Percentiles rank a stretch among this genome's conserved stretches.
phyloP scores from a whole-genome alignment of 164 flowering plant genomes.

The Buxus sempervirens region DNA sequence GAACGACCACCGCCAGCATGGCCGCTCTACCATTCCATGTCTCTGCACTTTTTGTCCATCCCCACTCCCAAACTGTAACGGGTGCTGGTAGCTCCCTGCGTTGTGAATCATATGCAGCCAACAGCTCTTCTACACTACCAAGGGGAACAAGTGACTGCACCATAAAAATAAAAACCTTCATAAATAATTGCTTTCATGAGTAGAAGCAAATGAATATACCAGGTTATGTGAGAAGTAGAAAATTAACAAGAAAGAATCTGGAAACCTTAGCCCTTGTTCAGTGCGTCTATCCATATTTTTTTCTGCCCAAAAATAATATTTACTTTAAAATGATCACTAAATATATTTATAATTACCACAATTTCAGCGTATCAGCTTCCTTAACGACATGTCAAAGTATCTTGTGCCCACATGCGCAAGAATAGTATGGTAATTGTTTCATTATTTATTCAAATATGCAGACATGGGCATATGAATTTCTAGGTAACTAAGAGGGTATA shows the following conservation, averaged over 20 bases:
- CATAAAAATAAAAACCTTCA: not conserved
- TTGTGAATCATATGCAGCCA: slow-evolving; percentile 91
- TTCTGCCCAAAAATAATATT: no score
- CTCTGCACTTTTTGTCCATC: slow-evolving; percentile 98
- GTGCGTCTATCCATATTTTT: no score
- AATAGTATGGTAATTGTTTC: no score
- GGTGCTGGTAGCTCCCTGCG: slow-evolving; percentile 89
- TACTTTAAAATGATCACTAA: no score
- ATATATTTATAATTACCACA: no score
- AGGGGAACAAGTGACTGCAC: slow-evolving; percentile 92
- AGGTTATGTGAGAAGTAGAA: not conserved
- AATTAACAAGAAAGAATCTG: not conserved
- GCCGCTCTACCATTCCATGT: slow-evolving; percentile 99
- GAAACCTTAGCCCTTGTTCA: no score
- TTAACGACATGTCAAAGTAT: no score
- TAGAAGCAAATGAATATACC: not conserved
- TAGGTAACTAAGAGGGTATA: no score
- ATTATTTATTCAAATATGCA: no score
- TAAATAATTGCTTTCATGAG: not conserved
- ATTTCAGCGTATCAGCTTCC: no score
- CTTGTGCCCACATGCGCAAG: no score
- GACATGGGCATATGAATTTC: no score
- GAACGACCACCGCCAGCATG: slow-evolving; percentile 81
- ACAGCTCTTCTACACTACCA: slow-evolving; percentile 90
- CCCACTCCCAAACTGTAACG: slow-evolving; percentile 96